phyloP scores from a whole-genome alignment of 2,329 filamentous ascomycete genomes.

The Huntiella abstrusa region DNA sequence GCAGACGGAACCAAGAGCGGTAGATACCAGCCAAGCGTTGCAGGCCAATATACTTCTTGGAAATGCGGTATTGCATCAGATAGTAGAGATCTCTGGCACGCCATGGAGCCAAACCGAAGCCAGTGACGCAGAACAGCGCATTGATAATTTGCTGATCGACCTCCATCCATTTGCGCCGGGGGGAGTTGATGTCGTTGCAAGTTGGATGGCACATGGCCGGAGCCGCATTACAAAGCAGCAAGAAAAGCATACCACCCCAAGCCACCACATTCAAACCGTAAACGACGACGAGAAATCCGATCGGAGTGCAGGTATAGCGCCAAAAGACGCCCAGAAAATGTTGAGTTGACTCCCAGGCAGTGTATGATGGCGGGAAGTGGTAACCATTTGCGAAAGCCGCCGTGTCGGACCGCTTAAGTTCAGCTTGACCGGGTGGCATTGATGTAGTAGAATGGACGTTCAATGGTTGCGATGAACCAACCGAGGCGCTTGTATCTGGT shows the following conservation, averaged over 20 bases:
- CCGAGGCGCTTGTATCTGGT: neutral
- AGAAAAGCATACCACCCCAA: constrained; percentile 82
- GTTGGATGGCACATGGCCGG: constrained; percentile 53
- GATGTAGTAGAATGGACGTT: neutral
- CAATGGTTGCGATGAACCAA: neutral
- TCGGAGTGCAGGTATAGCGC: constrained; percentile 54
- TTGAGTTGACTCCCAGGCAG: constrained; percentile 37
- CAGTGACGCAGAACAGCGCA: constrained; percentile 64
- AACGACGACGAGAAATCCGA: constrained; percentile 58
- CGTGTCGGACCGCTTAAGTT: constrained; percentile 13
- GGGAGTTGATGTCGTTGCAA: constrained; percentile 56
- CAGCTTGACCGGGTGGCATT: neutral
- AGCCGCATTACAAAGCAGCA: constrained; percentile 58
- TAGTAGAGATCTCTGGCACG: constrained; percentile 64
- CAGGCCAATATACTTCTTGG: constrained; percentile 34
- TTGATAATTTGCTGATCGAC: constrained; percentile 59
- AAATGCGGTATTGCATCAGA: constrained; percentile 43
- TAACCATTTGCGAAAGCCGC: constrained; percentile 42
- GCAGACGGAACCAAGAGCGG: constrained; percentile 54
- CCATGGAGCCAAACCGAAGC: constrained; percentile 72
- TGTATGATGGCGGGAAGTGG: constrained; percentile 42
- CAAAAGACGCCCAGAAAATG: constrained; percentile 44
- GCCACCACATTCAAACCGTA: constrained; percentile 71
- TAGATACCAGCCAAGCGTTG: constrained; percentile 57
- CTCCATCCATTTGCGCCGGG: constrained; percentile 71